Percentiles rank a stretch among this genome's conserved stretches.
These are phyloP conservation scores for Phytophthora crassamura DNA, from an alignment of 352 stramenopile genomes.

Conservation along the genomic window DNA sequence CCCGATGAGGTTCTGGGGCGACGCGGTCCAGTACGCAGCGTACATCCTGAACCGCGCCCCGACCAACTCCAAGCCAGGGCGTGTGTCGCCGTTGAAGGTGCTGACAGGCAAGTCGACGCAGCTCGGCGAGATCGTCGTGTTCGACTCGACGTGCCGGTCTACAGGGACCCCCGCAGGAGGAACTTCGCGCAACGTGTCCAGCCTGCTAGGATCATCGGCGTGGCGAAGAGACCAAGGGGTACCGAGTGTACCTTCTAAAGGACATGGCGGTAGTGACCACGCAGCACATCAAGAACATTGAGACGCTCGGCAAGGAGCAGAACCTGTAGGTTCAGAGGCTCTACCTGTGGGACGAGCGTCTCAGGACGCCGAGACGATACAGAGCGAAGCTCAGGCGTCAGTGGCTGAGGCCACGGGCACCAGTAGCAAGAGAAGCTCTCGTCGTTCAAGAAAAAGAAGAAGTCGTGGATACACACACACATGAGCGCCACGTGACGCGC, in stretches of 20 bases:
- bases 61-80: slow-evolving; percentile 14
- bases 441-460: not conserved
- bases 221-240: slow-evolving; percentile 23
- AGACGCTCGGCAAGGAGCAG: not conserved
- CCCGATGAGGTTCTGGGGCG: slow-evolving; percentile 28
- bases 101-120: slow-evolving; percentile 8
- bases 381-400: too few species aligned
- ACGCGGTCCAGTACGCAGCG: slow-evolving; percentile 32
- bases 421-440: not conserved
- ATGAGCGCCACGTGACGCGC: not conserved
- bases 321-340: slow-evolving; percentile 4
- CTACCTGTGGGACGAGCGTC: too few species aligned
- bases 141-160: slow-evolving; percentile 4
- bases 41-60: slow-evolving; percentile 40
- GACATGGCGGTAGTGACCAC: slow-evolving; percentile 14
- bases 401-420: not conserved
- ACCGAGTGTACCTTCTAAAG: slow-evolving; percentile 22
- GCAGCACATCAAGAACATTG: too few species aligned
- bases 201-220: slow-evolving; percentile 13
- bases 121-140: slow-evolving; percentile 12
- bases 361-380: too few species aligned
- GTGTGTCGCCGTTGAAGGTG: slow-evolving; percentile 2
- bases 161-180: slow-evolving; percentile 8
- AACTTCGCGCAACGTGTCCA: not conserved
- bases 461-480: not conserved